Evolutionary conservation across 2,329 filamentous ascomycete genomes (phyloP).

Genomic region (Lachnellula hyalina): DNA sequence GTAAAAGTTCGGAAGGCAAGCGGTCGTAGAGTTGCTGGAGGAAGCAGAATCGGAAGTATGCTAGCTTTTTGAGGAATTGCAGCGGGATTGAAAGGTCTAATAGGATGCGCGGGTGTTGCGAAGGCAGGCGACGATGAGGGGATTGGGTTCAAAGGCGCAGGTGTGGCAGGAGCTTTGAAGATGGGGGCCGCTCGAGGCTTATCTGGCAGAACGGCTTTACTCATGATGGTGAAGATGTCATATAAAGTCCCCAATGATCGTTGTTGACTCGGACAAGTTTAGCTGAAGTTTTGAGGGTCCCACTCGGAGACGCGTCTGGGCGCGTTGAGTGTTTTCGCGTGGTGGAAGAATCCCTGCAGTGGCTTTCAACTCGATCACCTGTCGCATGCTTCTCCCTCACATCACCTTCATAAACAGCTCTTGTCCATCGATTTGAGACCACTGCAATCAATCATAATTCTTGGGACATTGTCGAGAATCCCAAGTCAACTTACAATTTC

Average conservation of each 20-base stretch:
- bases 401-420: constrained; percentile 1
- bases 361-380: constrained; percentile 1
- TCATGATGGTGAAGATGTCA: constrained; percentile 18
- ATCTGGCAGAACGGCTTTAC: constrained; percentile 18
- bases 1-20: constrained; percentile 94
- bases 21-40: constrained; percentile 78
- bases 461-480: background rate
- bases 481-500: background rate
- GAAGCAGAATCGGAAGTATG: constrained; percentile 84
- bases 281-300: background rate
- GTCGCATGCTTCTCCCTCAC: constrained; percentile 8
- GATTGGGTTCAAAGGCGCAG: constrained; percentile 48
- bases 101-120: constrained; percentile 76
- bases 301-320: constrained; percentile 12
- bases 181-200: constrained; percentile 25
- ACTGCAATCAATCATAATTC: background rate
- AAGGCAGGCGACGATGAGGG: constrained; percentile 90
- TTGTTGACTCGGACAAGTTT: background rate
- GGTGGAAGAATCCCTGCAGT: background rate
- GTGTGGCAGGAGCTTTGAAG: constrained; percentile 26
- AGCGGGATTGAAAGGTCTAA: constrained; percentile 51
- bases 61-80: constrained; percentile 26
- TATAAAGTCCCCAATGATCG: background rate
- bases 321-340: constrained; percentile 13
- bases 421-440: background rate